phyloP scores from a whole-genome alignment of 768 basidiomycete species.

The Phaeotremella skinneri region DNA sequence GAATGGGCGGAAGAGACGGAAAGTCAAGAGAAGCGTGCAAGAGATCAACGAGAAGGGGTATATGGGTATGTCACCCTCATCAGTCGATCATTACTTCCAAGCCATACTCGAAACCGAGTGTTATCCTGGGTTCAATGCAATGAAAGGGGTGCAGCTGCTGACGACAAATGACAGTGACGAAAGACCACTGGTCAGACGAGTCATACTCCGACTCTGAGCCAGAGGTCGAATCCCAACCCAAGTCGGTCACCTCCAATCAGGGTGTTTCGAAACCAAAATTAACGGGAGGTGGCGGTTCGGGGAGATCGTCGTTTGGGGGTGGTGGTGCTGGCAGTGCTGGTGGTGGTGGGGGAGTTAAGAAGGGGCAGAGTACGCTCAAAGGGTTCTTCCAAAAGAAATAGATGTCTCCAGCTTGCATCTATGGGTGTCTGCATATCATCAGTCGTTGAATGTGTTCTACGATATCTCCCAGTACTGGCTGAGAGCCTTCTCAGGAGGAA shows the following conservation, averaged over 20 bases:
- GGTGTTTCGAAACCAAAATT: constrained; percentile 11
- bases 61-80: constrained; percentile 31
- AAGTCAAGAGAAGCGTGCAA: constrained; percentile 37
- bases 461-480: too few relatives aligned
- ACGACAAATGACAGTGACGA: constrained; percentile 25
- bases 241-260: constrained; percentile 10
- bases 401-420: neutral
- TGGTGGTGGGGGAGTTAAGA: constrained; percentile 10
- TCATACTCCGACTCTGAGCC: constrained; percentile 36
- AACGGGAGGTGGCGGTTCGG: neutral
- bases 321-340: constrained; percentile 4
- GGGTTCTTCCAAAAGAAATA: constrained; percentile 48
- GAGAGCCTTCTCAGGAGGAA: too few relatives aligned
- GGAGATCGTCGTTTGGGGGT: constrained; percentile 16
- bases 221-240: constrained; percentile 8
- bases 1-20: constrained; percentile 28
- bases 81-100: neutral
- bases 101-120: neutral
- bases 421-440: neutral
- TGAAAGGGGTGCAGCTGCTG: neutral
- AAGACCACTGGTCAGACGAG: constrained; percentile 34
- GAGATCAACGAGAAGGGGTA: constrained; percentile 40
- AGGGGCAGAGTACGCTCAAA: constrained; percentile 39
- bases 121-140: neutral
- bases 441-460: too few relatives aligned